Base-by-base conservation (phyloP, 441 rosid species). In the Metrosideros polymorpha region DNA sequence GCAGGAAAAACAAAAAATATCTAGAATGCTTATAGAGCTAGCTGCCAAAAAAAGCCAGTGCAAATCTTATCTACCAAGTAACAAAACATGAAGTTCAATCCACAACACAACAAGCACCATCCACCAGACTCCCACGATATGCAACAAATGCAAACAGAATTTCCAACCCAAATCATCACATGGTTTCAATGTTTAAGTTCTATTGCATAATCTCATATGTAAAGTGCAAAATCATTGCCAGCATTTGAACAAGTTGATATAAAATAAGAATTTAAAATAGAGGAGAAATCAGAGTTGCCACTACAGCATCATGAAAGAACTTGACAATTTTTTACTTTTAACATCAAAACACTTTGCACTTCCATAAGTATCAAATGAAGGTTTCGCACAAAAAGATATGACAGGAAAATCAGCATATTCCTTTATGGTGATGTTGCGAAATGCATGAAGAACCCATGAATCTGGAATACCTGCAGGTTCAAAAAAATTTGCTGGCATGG, bases 401-500 rank as follows among this genome's bases (percentile, higher is more conserved):
- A 49, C 35, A 9, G 53, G 84, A 82, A 82, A 59, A 59, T 59
- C 71, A 59, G 79, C 79, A 66, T 35, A 39, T 66, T 66, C 47
- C 42, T 15, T n/a, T 9, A 66, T 35, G 14, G 27, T 49, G 54
- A 85, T 66, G 35, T 49, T 51, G 57, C 35, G 14, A 76, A 55
- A 85, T 76, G 39, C 75, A 77, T 10, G n/a, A 32, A 35, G 77
- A 66, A 66, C 45, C n/a, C 79, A 35, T 39, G 22, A 35, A 35
- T 66, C 79, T 66, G 47, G 45, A 66, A 66, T 66, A 97, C 99
- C 96, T 79, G 99, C 98, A 88, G 98, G 91, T 92, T 98, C 99
- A 90, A 98, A 98, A 90, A 98, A 98, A 89, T 94, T 95, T 84
- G 98, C 95, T 93, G 94, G 99, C 92, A 94, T 94, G 6, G 99